Base-by-base conservation (phyloP, 345 rosid species). In the Boechera retrofracta region DNA sequence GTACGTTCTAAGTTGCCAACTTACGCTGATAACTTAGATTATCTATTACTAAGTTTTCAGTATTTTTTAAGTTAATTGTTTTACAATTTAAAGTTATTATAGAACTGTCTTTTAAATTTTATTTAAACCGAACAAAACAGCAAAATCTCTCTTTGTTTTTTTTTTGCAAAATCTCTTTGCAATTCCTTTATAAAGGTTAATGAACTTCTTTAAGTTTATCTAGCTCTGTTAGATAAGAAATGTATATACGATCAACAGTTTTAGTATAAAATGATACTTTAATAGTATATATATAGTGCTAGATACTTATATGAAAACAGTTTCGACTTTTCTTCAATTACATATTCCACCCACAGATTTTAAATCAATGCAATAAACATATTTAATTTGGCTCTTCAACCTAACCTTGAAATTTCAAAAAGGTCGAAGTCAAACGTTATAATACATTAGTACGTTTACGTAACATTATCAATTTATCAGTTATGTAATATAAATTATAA, bases 1-100 rank as follows among this genome's bases (percentile, higher is more conserved):
- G 81, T 72, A 72, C 81, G 69, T 78, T 8, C 41, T 77, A 77
- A 77, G 26, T 77, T 77, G 60, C 18, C 61, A 48, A 69, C 32
- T 52, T 69, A 57, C 29, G 62, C 31, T 60, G 35, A 33, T 62
- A 49, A 12, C 21, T 55, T 55, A 18, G 12, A 38, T 31, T 38
- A 58, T 48, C 28, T 35, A 49, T 39, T 39, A 39, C 21, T 6
- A 12, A 8, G 13, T 39, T 9, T 33, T 44, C 10, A n/a, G 24
- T n/a, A 16, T 13, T 64, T 64, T 41, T 3, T 4, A 62, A 65
- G 62, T 67, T 83, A 81, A 74, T 15, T 67, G 38, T 48, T 41
- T 39, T 66, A 35, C 13, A 13, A 5, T 67, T 52, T 35, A 9
- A 10, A 44, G 13, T 48, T 66, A 66, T 16, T 48, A 48, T 16